These are phyloP conservation scores for Fusarium sp. DNA, from an alignment of 2,329 filamentous ascomycete genomes.

Conservation along the genomic window DNA sequence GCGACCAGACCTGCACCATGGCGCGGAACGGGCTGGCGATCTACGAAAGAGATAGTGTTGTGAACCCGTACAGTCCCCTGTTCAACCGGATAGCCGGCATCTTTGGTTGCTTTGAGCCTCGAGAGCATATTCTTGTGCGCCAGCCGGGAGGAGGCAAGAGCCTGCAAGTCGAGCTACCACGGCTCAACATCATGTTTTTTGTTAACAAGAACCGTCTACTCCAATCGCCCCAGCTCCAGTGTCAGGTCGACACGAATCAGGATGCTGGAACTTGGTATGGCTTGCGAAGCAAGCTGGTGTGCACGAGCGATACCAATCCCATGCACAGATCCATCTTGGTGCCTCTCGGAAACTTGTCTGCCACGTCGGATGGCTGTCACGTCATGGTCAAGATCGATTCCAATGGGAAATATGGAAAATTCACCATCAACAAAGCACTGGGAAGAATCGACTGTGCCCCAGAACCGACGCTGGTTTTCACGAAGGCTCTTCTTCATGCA, in stretches of 20 bases:
- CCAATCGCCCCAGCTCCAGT: slow-evolving; percentile 59
- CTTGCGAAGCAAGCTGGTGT: slow-evolving; percentile 67
- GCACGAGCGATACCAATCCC: slow-evolving; percentile 57
- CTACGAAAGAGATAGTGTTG: slow-evolving; percentile 13
- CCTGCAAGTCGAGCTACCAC: slow-evolving; percentile 60
- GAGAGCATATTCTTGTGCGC: slow-evolving; percentile 26
- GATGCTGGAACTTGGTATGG: slow-evolving; percentile 71
- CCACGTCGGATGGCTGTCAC: slow-evolving; percentile 29
- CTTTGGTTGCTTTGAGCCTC: slow-evolving; percentile 32
- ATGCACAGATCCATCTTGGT: slow-evolving; percentile 63
- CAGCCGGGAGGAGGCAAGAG: slow-evolving; percentile 28
- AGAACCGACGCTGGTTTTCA: slow-evolving; percentile 64
- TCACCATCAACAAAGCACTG: slow-evolving; percentile 63
- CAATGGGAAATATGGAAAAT: slow-evolving; percentile 57
- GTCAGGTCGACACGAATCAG: slow-evolving; percentile 66
- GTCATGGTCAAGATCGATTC: slow-evolving; percentile 44
- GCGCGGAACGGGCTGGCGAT: neutral
- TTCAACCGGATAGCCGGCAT: slow-evolving; percentile 34
- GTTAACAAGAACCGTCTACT: slow-evolving; percentile 58
- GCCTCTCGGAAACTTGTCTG: slow-evolving; percentile 54
- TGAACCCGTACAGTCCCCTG: slow-evolving; percentile 37
- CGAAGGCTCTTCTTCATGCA: slow-evolving; percentile 68
- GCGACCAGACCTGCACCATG: slow-evolving; percentile 19
- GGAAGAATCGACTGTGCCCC: slow-evolving; percentile 66
- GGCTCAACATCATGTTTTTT: slow-evolving; percentile 62